Conservation (phyloP, 208 protist genomes). For the Endotrypanum monterogeii region DNA sequence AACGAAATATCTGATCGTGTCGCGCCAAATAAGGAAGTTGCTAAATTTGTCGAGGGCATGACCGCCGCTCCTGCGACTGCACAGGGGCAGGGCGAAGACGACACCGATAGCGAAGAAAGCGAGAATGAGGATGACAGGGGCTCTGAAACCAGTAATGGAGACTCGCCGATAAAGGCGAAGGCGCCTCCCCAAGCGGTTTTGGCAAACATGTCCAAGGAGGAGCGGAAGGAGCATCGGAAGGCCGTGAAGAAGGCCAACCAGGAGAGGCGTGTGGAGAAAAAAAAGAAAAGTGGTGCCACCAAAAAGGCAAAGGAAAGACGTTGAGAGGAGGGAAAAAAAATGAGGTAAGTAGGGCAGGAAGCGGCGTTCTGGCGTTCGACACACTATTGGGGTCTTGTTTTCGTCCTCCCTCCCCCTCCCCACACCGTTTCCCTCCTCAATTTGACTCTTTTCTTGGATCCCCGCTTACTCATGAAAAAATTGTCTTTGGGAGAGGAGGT, state of each 20-base stretch:
- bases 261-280: constrained; percentile 73
- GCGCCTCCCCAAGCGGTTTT: constrained; percentile 35
- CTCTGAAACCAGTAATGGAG: constrained; percentile 14
- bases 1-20: constrained; percentile 70
- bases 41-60: constrained; percentile 72
- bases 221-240: constrained; percentile 78
- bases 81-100: constrained; percentile 7
- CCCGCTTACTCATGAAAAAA: too few species aligned
- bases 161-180: constrained; percentile 6
- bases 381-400: neutral
- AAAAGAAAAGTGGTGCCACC: constrained; percentile 51
- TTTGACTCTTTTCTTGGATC: too few species aligned
- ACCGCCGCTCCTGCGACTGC: constrained; percentile 22
- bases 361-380: too few species aligned
- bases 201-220: constrained; percentile 84
- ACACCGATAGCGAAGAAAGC: neutral
- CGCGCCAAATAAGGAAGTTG: constrained; percentile 63
- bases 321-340: neutral
- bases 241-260: constrained; percentile 82
- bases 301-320: constrained; percentile 48
- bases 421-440: too few species aligned
- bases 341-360: too few species aligned
- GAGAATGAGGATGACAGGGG: constrained; percentile 19
- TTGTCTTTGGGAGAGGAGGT: too few species aligned
- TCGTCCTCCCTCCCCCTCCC: too few species aligned